Base-by-base conservation (phyloP, 1,284 basidiomycete genomes). In the Leucoagaricus sp. region DNA sequence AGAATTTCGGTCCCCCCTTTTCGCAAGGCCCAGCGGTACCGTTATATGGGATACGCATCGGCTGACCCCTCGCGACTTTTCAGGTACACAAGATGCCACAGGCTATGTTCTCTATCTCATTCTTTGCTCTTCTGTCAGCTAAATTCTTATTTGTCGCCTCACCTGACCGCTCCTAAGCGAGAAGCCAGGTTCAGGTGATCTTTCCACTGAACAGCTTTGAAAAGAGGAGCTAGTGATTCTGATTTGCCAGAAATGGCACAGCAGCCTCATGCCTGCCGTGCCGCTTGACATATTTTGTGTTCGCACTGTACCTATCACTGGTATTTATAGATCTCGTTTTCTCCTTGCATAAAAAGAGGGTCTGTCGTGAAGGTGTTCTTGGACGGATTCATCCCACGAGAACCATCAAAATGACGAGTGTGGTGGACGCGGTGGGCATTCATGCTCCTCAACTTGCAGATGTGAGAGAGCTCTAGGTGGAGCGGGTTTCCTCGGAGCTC, bases 401-500 rank as follows among this genome's bases (percentile, higher is more conserved):
- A 55, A 50, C 23, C 28, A 25, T 44, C 47, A 44, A 23, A 36
- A 44, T 19, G 36, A 19, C 36, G 23, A 34, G 41, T 29, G 31
- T 36, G 19, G 29, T 49, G 28, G 29, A 47, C 33, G 9, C n/a
- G 13, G 23, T 52, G 50, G 23, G 21, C 29, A 13, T 28, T 25
- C 38, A 21, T 33, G 21, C 15, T n/a, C 34, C 13, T 40, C 10
- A 15, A 13, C 23, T 26, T 19, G 26, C 17, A 19, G 19, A 12
- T 25, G 31, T 34, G 31, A 23, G 48, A 49, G 48, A 33, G 33
- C 6, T 25, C 8, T 26, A n/a, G 23, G 34, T 7, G 44, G 19
- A 36, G 44, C 42, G 33, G 42, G 15, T 34, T 52, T 46, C 23
- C 51, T 53, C 51, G 51, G 51, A 46, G 51, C 46, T 53, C 51